These are phyloP conservation scores for Pistacia vera DNA, from an alignment of 345 rosid genomes.

Conservation along the genomic window DNA sequence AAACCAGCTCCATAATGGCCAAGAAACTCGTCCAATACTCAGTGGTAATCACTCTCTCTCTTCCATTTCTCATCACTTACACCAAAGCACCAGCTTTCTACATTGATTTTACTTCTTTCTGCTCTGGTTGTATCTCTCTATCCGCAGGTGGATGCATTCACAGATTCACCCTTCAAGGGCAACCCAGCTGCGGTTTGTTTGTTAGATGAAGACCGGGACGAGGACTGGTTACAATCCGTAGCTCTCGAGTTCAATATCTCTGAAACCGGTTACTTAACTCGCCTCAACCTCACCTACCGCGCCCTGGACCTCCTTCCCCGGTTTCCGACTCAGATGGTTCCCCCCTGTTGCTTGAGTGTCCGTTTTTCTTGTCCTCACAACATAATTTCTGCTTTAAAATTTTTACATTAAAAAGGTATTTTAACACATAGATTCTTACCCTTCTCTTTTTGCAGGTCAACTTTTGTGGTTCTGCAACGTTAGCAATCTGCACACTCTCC, in stretches of 20 bases:
- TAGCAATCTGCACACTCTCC: slow-evolving; percentile 76
- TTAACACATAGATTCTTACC: not conserved
- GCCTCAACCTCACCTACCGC: slow-evolving; percentile 21
- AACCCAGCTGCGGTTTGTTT: slow-evolving; percentile 88
- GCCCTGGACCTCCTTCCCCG: slow-evolving; percentile 32
- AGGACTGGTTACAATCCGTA: slow-evolving; percentile 65
- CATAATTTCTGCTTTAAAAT: no score
- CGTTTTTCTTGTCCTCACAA: not conserved
- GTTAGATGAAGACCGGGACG: slow-evolving; percentile 63
- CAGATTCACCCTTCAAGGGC: slow-evolving; percentile 72
- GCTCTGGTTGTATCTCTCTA: not conserved
- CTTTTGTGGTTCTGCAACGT: slow-evolving; percentile 86
- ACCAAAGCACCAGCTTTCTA: not conserved
- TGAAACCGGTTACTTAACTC: slow-evolving; percentile 48
- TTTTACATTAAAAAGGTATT: no score
- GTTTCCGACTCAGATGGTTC: slow-evolving; percentile 72
- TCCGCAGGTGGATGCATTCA: slow-evolving; percentile 72
- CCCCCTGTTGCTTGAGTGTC: slow-evolving; percentile 54
- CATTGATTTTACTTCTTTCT: no score
- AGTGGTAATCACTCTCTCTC: slow-evolving; percentile 28
- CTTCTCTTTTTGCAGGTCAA: slow-evolving; percentile 45
- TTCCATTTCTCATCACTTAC: not conserved
- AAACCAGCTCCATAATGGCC: slow-evolving; percentile 23
- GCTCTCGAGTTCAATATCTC: slow-evolving; percentile 66
- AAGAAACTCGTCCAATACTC: slow-evolving; percentile 45